Conservation (phyloP, 331 rosid genomes). For the Malus hybrid region DNA sequence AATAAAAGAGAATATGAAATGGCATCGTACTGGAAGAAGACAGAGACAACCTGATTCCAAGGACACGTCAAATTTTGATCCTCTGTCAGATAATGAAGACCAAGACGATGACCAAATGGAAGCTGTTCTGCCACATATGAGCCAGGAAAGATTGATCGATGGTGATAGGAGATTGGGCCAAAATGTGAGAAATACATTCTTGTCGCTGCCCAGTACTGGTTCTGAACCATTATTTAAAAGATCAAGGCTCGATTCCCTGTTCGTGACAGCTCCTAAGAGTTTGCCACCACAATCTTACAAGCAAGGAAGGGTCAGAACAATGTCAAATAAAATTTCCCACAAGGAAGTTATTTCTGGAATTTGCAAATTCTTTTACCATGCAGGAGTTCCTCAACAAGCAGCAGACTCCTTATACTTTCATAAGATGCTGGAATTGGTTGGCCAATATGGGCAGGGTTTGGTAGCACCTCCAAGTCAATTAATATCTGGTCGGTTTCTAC, state of each 20-base stretch:
- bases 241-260: constrained; percentile 80
- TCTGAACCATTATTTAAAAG: constrained; percentile 74
- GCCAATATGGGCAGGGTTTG: constrained; percentile 76
- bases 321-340: constrained; percentile 43
- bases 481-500: constrained; percentile 61
- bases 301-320: constrained; percentile 52
- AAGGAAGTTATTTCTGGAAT: constrained; percentile 79
- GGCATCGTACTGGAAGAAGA: constrained; percentile 97
- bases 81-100: constrained; percentile 66
- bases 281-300: constrained; percentile 59
- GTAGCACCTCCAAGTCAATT: constrained; percentile 64
- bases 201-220: constrained; percentile 45
- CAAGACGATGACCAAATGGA: constrained; percentile 64
- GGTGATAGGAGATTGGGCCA: constrained; percentile 56
- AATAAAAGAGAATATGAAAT: constrained; percentile 96
- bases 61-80: constrained; percentile 50
- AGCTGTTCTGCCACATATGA: constrained; percentile 46
- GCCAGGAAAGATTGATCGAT: constrained; percentile 52
- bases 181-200: constrained; percentile 47
- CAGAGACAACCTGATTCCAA: constrained; percentile 60
- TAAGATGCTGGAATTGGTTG: constrained; percentile 81
- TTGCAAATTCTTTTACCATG: constrained; percentile 86
- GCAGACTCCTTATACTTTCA: constrained; percentile 76
- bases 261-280: constrained; percentile 52
- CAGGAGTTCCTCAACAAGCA: constrained; percentile 86